Evolutionary conservation across 208 protist species (phyloP).

Genomic region (Crithidia thermophila): DNA sequence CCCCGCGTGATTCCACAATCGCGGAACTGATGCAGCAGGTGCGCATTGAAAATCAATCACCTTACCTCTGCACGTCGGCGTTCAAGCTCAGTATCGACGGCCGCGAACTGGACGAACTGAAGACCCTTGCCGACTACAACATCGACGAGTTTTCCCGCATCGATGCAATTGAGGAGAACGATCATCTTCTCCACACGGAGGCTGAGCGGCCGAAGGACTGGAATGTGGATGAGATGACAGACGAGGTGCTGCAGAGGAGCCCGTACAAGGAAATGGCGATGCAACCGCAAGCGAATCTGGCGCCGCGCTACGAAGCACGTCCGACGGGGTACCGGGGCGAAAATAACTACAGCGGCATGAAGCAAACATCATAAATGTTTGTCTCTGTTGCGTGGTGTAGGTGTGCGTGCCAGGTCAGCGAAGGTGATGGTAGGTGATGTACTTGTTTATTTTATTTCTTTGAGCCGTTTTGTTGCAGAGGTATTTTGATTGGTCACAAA

Average conservation of each 20-base stretch:
- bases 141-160: conserved; percentile 71
- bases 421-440: neutral
- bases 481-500: neutral
- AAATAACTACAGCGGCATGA: conserved; percentile 88
- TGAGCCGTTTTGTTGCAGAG: no score
- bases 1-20: conserved; percentile 63
- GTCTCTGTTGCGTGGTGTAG: neutral
- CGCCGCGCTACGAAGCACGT: conserved; percentile 82
- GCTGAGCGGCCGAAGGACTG: conserved; percentile 69
- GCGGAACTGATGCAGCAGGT: conserved; percentile 74
- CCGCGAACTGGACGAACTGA: conserved; percentile 60
- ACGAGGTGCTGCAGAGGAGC: conserved; percentile 44
- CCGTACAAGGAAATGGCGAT: conserved; percentile 91
- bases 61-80: conserved; percentile 71
- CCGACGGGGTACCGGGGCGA: conserved; percentile 71
- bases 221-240: conserved; percentile 86
- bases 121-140: conserved; percentile 51
- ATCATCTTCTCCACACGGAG: conserved; percentile 68
- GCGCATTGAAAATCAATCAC: conserved; percentile 80
- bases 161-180: conserved; percentile 74
- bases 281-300: conserved; percentile 67
- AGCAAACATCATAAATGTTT: conserved; percentile 44
- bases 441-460: neutral
- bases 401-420: no score
- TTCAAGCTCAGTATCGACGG: conserved; percentile 77